phyloP scores from a whole-genome alignment of 345 rosid species.

The Populus simonii region DNA sequence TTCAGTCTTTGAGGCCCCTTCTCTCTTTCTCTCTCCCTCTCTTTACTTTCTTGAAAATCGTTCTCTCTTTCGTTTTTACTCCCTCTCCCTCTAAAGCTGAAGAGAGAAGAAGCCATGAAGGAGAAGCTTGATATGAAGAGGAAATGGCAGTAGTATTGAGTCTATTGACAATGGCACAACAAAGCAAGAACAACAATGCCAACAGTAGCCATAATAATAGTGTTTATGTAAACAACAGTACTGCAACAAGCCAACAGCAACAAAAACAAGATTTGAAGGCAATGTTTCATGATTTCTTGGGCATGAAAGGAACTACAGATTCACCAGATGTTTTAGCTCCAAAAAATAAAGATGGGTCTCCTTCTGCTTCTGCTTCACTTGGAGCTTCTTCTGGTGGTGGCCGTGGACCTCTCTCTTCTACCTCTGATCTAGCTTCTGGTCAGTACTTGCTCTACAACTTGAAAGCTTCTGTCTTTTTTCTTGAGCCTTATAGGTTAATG shows the following conservation, averaged over 20 bases:
- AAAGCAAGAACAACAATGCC: conserved; percentile 33
- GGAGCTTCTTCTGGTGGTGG: conserved; percentile 56
- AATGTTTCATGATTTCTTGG: conserved; percentile 86
- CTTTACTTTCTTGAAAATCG: conserved; percentile 26
- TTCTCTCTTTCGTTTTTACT: conserved; percentile 16
- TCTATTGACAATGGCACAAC: conserved; percentile 45
- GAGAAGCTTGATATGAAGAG: conserved; percentile 14
- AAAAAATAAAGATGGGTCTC: conserved; percentile 37
- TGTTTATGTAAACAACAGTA: background rate
- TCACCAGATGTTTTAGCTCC: conserved; percentile 37
- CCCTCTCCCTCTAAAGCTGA: conserved; percentile 13
- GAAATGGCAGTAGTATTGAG: conserved; percentile 53
- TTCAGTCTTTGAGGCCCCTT: background rate
- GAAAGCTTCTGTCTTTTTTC: background rate
- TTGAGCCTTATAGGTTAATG: background rate
- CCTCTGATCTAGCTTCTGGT: conserved; percentile 88
- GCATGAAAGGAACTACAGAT: conserved; percentile 47
- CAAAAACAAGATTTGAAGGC: conserved; percentile 42
- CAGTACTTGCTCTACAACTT: conserved; percentile 12
- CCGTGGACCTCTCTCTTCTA: conserved; percentile 60
- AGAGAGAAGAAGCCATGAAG: conserved; percentile 25
- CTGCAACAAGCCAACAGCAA: conserved; percentile 19
- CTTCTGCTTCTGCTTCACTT: conserved; percentile 46
- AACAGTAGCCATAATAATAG: conserved; percentile 12
- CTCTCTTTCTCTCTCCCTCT: conserved; percentile 3